A percentile compares a stretch with the other conserved stretches of the same genome.
These are phyloP conservation scores for Teunomyces barrocoloradensis DNA, from an alignment of 805 yeast species.

Conservation along the genomic window DNA sequence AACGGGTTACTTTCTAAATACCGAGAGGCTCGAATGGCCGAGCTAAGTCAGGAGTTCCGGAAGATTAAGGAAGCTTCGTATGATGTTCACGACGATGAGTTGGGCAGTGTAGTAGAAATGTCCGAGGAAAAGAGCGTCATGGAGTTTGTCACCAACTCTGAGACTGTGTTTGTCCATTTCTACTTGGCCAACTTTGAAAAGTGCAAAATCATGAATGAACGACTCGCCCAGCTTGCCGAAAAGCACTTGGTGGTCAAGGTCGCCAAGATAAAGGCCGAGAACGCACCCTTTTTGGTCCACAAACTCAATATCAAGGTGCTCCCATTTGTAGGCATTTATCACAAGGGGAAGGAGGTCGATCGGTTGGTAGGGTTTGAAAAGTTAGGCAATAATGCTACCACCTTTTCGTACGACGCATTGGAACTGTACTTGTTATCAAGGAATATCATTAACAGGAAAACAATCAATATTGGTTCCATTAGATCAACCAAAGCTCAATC, in stretches of 20 bases:
- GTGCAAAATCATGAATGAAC: conserved; percentile 58
- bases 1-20: conserved; percentile 39
- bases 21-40: conserved; percentile 63
- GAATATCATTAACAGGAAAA: conserved; percentile 31
- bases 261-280: conserved; percentile 54
- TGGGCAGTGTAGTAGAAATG: conserved; percentile 42
- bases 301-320: conserved; percentile 62
- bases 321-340: conserved; percentile 67
- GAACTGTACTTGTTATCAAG: conserved; percentile 33
- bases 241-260: conserved; percentile 57
- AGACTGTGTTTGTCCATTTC: conserved; percentile 56
- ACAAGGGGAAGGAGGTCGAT: conserved; percentile 55
- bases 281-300: conserved; percentile 70
- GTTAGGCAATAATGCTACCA: conserved; percentile 46
- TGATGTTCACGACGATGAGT: conserved; percentile 27
- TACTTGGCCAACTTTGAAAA: conserved; percentile 58
- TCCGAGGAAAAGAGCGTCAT: conserved; percentile 57
- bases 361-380: conserved; percentile 70
- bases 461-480: conserved; percentile 25
- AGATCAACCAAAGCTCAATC: conserved; percentile 6
- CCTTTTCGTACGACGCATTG: conserved; percentile 46
- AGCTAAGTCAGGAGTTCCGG: conserved; percentile 47
- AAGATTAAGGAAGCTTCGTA: conserved; percentile 27
- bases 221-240: conserved; percentile 44
- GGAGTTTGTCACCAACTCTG: conserved; percentile 44